Conservation (phyloP, 1,139 yeast species). For the Yamadazyma taylorii region DNA sequence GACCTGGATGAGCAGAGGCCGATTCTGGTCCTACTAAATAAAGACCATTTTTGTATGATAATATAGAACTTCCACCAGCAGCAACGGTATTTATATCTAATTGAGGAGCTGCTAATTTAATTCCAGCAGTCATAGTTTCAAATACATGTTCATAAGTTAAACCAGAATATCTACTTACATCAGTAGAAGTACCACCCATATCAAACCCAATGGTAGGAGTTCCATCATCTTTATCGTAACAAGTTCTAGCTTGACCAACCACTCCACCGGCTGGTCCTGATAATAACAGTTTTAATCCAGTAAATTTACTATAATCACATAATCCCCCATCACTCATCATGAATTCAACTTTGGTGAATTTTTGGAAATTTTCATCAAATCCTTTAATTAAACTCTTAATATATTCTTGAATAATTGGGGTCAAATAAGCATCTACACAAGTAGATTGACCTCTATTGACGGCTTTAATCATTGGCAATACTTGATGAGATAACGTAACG, state of each 20-base stretch:
- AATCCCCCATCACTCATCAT: slow-evolving; percentile 65
- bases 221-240: slow-evolving; percentile 39
- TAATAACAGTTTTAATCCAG: slow-evolving; percentile 51
- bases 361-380: slow-evolving; percentile 44
- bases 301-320: slow-evolving; percentile 45
- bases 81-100: slow-evolving; percentile 60
- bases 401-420: slow-evolving; percentile 70
- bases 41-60: slow-evolving; percentile 49
- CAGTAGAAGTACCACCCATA: slow-evolving; percentile 65
- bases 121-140: slow-evolving; percentile 56
- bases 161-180: slow-evolving; percentile 50
- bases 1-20: slow-evolving; percentile 60
- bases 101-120: slow-evolving; percentile 57
- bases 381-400: slow-evolving; percentile 62
- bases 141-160: slow-evolving; percentile 44
- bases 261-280: slow-evolving; percentile 69
- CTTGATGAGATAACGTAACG: slow-evolving; percentile 62
- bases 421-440: slow-evolving; percentile 74
- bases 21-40: slow-evolving; percentile 57
- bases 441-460: slow-evolving; percentile 73
- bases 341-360: slow-evolving; percentile 37
- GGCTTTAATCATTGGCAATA: slow-evolving; percentile 77
- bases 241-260: slow-evolving; percentile 55
- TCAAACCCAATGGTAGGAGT: slow-evolving; percentile 55
- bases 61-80: slow-evolving; percentile 59